Conservation (phyloP, 1,284 basidiomycete genomes). For the Agroathelia rolfsii region DNA sequence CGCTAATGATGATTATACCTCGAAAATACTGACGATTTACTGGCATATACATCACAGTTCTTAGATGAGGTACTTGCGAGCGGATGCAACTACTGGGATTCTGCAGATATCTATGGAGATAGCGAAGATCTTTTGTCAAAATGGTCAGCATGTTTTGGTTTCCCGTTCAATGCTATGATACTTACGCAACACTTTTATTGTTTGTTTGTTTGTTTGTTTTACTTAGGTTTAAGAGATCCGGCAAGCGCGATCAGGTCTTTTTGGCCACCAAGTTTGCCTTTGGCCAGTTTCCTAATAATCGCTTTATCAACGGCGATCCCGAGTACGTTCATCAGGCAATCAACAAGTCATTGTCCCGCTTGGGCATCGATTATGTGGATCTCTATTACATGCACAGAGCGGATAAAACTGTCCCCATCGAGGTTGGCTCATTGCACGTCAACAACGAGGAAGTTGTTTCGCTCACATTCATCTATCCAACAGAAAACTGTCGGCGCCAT, state of each 20-base stretch:
- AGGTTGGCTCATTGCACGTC: constrained; percentile 12
- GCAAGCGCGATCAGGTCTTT: constrained; percentile 32
- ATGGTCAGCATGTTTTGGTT: no score
- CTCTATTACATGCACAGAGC: constrained; percentile 30
- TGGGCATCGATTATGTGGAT: constrained; percentile 37
- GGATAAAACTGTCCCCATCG: constrained; percentile 24
- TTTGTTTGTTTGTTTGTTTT: background rate
- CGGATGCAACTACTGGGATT: constrained; percentile 11
- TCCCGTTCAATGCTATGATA: no score
- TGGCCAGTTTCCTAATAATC: constrained; percentile 7
- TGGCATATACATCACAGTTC: constrained; percentile 14
- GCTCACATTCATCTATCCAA: background rate
- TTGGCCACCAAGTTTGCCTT: constrained; percentile 44
- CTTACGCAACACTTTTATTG: no score
- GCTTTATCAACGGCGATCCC: constrained; percentile 20
- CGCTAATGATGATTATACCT: no score
- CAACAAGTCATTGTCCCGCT: constrained; percentile 27
- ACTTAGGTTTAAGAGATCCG: constrained; percentile 27
- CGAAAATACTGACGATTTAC: no score
- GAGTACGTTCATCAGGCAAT: constrained; percentile 25
- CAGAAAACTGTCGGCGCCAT: constrained; percentile 25
- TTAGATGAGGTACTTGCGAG: constrained; percentile 10
- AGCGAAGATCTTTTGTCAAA: constrained; percentile 10
- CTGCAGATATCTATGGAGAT: constrained; percentile 9
- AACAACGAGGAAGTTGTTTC: constrained; percentile 32